Evolutionary conservation across 805 yeast genomes (phyloP).

Genomic region (Debaryomyces castellii): DNA sequence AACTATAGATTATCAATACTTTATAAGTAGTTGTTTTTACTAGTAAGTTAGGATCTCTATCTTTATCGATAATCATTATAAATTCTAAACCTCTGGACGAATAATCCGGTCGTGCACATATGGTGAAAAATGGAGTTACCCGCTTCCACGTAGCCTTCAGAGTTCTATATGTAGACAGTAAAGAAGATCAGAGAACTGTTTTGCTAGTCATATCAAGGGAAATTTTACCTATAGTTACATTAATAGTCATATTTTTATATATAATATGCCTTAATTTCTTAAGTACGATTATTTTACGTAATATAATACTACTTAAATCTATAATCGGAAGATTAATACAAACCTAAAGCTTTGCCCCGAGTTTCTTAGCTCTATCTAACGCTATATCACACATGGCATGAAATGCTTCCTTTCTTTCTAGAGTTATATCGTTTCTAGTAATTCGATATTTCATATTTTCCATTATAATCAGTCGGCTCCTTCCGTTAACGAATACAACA

Average conservation of each 20-base stretch:
- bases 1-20: not conserved
- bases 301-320: too few relatives aligned
- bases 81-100: constrained; percentile 3
- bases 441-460: constrained; percentile 60
- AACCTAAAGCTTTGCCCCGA: constrained; percentile 34
- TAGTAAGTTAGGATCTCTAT: constrained; percentile 4
- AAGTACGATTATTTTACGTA: too few relatives aligned
- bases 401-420: constrained; percentile 67
- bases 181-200: too few relatives aligned
- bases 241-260: too few relatives aligned
- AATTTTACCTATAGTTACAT: too few relatives aligned
- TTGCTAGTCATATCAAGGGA: too few relatives aligned
- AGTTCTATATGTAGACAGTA: too few relatives aligned
- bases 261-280: too few relatives aligned
- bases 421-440: constrained; percentile 46
- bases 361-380: constrained; percentile 64
- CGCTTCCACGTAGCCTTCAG: not conserved
- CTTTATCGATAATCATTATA: not conserved
- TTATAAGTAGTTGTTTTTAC: not conserved
- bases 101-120: not conserved
- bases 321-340: too few relatives aligned
- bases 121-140: constrained; percentile 1
- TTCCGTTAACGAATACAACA: constrained; percentile 87
- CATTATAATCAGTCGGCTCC: constrained; percentile 67
- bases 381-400: constrained; percentile 94